Evolutionary conservation across 2,329 filamentous ascomycete genomes (phyloP).

Genomic region (Hypoxylon sp.): DNA sequence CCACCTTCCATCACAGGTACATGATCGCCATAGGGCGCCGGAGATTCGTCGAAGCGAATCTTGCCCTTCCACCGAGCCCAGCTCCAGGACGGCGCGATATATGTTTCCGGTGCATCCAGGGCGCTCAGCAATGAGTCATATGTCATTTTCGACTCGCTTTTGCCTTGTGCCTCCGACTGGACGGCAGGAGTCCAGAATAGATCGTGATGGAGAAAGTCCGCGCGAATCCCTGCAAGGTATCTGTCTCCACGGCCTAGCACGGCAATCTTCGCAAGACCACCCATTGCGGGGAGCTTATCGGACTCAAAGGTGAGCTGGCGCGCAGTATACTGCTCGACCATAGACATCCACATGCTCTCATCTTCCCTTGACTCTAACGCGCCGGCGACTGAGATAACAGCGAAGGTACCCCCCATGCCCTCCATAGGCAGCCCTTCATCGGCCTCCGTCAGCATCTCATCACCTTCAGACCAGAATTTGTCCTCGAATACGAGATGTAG

Average conservation of each 20-base stretch:
- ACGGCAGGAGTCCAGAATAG: constrained; percentile 18
- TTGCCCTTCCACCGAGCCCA: constrained; percentile 16
- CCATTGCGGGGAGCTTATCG: constrained; percentile 17
- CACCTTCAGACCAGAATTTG: constrained; percentile 16
- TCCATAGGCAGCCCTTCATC: not conserved
- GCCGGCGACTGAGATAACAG: constrained; percentile 6
- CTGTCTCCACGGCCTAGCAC: not conserved
- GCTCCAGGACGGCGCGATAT: constrained; percentile 23
- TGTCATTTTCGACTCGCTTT: not conserved
- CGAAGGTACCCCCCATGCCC: constrained; percentile 13
- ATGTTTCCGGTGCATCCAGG: not conserved
- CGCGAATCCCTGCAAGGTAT: constrained; percentile 9
- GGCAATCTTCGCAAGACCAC: constrained; percentile 4
- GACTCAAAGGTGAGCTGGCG: constrained; percentile 11
- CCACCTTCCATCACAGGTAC: not conserved
- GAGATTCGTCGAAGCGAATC: constrained; percentile 10
- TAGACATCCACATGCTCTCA: constrained; percentile 10
- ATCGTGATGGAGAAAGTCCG: constrained; percentile 5
- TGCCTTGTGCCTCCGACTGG: not conserved
- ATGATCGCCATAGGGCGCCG: constrained; percentile 3
- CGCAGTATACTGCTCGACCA: constrained; percentile 11
- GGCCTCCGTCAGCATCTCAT: constrained; percentile 7
- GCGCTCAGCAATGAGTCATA: not conserved
- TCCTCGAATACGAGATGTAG: constrained; percentile 11
- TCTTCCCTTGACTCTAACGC: not conserved